Evolutionary conservation across 305 asterid species (phyloP), one percentile per base, ranked within the genome.

Genomic region (Euphrasia arctica): DNA sequence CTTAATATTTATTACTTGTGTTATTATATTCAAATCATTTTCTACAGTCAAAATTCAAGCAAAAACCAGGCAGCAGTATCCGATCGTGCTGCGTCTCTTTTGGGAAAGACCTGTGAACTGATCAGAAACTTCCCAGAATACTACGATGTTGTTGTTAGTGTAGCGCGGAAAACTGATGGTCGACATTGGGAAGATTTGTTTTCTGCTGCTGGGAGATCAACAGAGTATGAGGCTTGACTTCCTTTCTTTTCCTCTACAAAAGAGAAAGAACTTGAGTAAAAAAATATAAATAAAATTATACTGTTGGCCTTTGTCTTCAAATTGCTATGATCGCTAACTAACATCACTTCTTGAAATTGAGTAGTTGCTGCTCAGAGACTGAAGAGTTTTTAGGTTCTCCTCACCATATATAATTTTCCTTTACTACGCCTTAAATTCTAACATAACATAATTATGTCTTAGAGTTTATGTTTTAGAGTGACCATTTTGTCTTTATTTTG

Each of bases 131-230:
- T 93, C 68, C 95, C 99, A 0, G 99, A 93, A 78, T 93, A 93
- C 75, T 88, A 82, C 61, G 99, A 93, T 74, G 99, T 93, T 75
- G 99, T 93, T 47, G 99, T 93, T 74, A 93, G 99, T 73, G 99
- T 93, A 76, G 99, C 99, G 22, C 84, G 99, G 77, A 93, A 93
- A 80, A 93, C 99, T 72, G 99, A 93, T 74, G 99, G 96, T 71
- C 95, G 99, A 13, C 99, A 93, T 77, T 93, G 99, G 99, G 95
- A 89, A 41, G 96, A 93, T 88, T 78, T 93, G 60, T 93, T 93
- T 78, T 77, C 95, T 72, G 88, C 96, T 78, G 97, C 99, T 4
- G 99, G 99, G 70, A 83, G 96, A 82, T 85, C 99, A 51, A 86
- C 97, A 1, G 99, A 93, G 99, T 93, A 93, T 50, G 97, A 70